A percentile compares a stretch with the other conserved stretches of the same genome.
Conservation (phyloP, 306 rosid genomes). For the Sindora glabra region DNA sequence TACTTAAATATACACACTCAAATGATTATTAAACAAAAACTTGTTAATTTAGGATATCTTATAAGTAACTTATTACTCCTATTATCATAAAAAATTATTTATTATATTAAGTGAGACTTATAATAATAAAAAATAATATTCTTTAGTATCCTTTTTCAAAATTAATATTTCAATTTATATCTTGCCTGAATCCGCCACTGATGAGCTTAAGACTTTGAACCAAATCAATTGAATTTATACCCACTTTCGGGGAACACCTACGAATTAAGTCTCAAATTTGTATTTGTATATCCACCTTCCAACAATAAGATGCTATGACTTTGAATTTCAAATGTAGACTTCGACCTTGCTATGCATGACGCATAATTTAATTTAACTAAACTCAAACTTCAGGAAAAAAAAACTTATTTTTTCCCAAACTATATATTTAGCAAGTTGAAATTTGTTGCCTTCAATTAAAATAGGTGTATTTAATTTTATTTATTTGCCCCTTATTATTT, state of each 20-base stretch:
- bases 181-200: too few species aligned
- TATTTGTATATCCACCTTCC: background rate
- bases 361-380: background rate
- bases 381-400: too few species aligned
- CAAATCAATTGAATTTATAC: constrained; percentile 6
- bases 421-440: constrained; percentile 13
- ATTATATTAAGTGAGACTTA: too few species aligned
- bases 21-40: too few species aligned
- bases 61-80: too few species aligned
- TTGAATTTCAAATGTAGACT: background rate
- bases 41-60: too few species aligned
- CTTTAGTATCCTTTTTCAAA: too few species aligned
- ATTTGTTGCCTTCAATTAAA: background rate
- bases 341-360: background rate
- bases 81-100: too few species aligned
- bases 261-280: background rate
- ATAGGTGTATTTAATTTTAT: background rate
- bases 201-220: too few species aligned
- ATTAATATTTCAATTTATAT: too few species aligned
- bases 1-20: too few species aligned
- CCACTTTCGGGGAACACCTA: background rate
- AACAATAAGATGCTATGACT: constrained; percentile 3
- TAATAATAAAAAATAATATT: too few species aligned
- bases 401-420: background rate
- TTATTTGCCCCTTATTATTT: constrained; percentile 2